Evolutionary conservation across 441 rosid genomes (phyloP), one percentile per base, ranked within the genome.

Genomic region (Pelargonium fulgidum): DNA sequence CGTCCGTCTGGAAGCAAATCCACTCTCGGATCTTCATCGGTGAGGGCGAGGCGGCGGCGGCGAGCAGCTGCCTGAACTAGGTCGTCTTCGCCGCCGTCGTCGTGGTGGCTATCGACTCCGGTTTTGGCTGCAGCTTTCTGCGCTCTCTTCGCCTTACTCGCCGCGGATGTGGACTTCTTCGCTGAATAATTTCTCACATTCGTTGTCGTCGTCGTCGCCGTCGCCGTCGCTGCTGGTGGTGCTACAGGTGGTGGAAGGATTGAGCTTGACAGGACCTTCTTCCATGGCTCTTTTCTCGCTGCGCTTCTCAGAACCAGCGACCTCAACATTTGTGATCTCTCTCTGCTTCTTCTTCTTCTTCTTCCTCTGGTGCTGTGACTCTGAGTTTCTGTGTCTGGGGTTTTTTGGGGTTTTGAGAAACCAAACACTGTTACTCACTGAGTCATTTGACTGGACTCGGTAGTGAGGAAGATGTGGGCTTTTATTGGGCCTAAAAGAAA

Each of bases 1-100:
- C 82, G 78, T 22, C 85, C 83, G 52, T 84, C 80, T 71, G 87
- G 86, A 52, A 96, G 91, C 61, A 86, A 82, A 71, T 89, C 88
- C 4, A 86, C 82, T 10, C 93, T 85, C 4, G 87, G 88, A 70
- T 80, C 61, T 65, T 79, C 86, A 48, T 88, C 97, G 59, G 89
- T 97, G 69, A 78, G 81, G 24, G 85, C 83, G 29, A 93, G 79
- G 41, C 76, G 85, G 24, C 80, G 87, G 0, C 83, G 86, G 0
- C 97, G 92, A 22, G 72, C 78, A 6, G 77, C 82, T 16, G 78
- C 83, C 2, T 66, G 81, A 3, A 20, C 33, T 22, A 59, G 63
- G 63, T 26, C 63, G 11, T 59, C 63, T 29, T 58, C 29, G 26
- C 24, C 62, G 8, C 10, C 62, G 13, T 58, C 62, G 29, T 58